Conservation (phyloP, 1,139 yeast species). For the Hansenula sp. region DNA sequence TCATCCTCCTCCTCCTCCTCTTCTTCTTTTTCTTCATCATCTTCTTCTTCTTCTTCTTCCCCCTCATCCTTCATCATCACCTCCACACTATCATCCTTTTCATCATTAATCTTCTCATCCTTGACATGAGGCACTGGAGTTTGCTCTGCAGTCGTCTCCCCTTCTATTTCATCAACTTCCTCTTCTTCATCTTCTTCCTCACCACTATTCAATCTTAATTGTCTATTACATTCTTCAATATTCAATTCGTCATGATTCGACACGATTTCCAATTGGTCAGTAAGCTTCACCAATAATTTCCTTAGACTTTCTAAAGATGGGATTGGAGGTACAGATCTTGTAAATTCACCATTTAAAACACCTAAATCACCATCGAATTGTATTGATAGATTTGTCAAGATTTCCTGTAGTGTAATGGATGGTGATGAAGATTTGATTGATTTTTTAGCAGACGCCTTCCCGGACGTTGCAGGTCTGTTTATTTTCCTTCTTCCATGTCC, state of each 20-base stretch:
- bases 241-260: constrained; percentile 41
- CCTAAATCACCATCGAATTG: constrained; percentile 60
- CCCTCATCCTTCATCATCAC: constrained; percentile 10
- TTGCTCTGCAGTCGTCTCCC: constrained; percentile 3
- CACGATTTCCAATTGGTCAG: constrained; percentile 44
- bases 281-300: constrained; percentile 44
- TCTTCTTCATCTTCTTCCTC: constrained; percentile 15
- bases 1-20: constrained; percentile 3
- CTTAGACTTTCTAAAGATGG: constrained; percentile 42
- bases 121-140: constrained; percentile 7
- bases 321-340: constrained; percentile 43
- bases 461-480: constrained; percentile 10
- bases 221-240: constrained; percentile 21
- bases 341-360: constrained; percentile 54
- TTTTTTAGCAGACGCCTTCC: constrained; percentile 22
- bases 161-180: constrained; percentile 13
- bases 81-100: constrained; percentile 17
- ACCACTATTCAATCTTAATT: constrained; percentile 11
- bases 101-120: constrained; percentile 11
- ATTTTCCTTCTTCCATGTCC: constrained; percentile 17
- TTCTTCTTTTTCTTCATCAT: constrained; percentile 8
- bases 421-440: constrained; percentile 26
- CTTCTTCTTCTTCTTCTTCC: constrained; percentile 4
- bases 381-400: constrained; percentile 48
- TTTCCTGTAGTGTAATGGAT: constrained; percentile 41